Evolutionary conservation across 768 basidiomycete species (phyloP), one percentile per base, ranked within the genome.

Genomic region (Tylopilus intermedius): DNA sequence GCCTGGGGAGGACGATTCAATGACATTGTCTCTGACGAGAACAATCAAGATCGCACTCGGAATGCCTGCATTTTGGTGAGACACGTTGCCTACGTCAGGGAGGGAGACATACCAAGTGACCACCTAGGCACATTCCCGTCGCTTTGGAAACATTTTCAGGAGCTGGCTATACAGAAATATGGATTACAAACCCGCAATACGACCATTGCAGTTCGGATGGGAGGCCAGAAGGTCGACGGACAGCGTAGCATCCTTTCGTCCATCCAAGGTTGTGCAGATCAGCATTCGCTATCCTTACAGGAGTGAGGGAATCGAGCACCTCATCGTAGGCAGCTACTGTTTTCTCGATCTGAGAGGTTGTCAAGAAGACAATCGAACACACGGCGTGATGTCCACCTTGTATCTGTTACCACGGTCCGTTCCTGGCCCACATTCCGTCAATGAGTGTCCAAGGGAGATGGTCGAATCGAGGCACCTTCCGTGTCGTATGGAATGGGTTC

Each of bases 361-460:
- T 59, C 50, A 55, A 45, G 14, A 41, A 49, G 24, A 47, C 40
- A 4, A 35, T 47, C 26, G 40, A n/a, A 40, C 9, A 45, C 29
- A 21, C 14, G 14, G 27, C n/a, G 14, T 30, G 35, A 47, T 22
- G 26, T 51, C 22, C 49, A 80, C 91, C 79, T 97, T 97, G 78
- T 88, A 95, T 59, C 74, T 79, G 72, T 98, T 97, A n/a, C 95
- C 95, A 57, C 86, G 72, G 66, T 95, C 88, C 32, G 90, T 93
- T 15, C 91, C 90, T 81, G 41, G 13, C 11, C 5, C n/a, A 38
- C 40, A 22, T 44, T 43, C 22, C 21, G 21, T 30, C 7, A 10
- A 30, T 51, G 24, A 52, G 53, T 49, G 18, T 27, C 48, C 40
- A 21, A 44, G 27, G 5, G 41, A 42, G 21, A 51, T 45, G 22